Evolutionary conservation across 805 yeast species (phyloP).

Genomic region (Saccharomycopsis sp.): DNA sequence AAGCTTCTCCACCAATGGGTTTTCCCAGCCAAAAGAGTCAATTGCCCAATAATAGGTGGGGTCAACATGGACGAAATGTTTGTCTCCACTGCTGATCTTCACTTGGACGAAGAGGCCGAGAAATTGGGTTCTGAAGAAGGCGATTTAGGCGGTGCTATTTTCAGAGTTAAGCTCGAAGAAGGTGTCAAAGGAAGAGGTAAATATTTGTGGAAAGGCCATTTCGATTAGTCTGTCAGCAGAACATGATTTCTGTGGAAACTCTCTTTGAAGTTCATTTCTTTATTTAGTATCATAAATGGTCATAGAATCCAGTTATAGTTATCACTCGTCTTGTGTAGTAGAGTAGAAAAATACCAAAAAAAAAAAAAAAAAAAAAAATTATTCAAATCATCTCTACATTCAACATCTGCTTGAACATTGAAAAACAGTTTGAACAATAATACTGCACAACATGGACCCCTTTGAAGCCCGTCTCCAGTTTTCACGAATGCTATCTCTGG

Average conservation of each 20-base stretch:
- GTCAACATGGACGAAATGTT: conserved; percentile 45
- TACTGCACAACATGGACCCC: conserved; percentile 56
- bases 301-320: too few species aligned
- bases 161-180: conserved; percentile 28
- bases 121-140: conserved; percentile 26
- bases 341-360: too few species aligned
- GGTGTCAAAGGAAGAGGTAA: conserved; percentile 14
- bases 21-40: conserved; percentile 52
- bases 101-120: conserved; percentile 33
- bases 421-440: too few species aligned
- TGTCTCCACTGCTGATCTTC: conserved; percentile 56
- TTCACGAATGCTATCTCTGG: conserved; percentile 26
- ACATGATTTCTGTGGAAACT: too few species aligned
- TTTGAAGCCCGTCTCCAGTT: conserved; percentile 79
- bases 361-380: too few species aligned
- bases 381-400: too few species aligned
- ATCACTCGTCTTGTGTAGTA: too few species aligned
- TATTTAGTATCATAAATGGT: too few species aligned
- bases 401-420: too few species aligned
- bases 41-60: conserved; percentile 69
- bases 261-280: too few species aligned
- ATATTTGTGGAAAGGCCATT: conserved; percentile 13
- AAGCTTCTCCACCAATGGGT: conserved; percentile 39
- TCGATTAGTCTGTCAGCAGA: too few species aligned
- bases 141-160: conserved; percentile 56